Percentiles rank a stretch among this genome's conserved stretches.
Conservation (phyloP, 2,329 filamentous ascomycete species). For the Aureobasidium sp. region DNA sequence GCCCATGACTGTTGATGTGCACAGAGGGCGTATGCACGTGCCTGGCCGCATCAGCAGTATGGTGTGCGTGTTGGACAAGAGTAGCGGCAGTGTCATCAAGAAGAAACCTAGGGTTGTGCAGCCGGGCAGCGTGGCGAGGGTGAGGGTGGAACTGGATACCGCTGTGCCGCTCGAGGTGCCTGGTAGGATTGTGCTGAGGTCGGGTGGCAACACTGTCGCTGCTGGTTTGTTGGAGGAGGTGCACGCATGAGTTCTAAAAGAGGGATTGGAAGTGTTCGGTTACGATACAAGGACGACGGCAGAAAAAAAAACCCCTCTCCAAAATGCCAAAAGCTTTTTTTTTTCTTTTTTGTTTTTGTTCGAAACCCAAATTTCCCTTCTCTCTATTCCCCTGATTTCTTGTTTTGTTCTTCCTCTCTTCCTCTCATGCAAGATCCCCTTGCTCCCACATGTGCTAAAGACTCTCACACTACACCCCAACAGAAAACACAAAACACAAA, state of each 20-base stretch:
- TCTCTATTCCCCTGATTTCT: too few relatives aligned
- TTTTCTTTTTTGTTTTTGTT: too few relatives aligned
- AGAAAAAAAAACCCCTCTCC: background rate
- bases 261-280: background rate
- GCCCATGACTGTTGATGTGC: slow-evolving; percentile 82
- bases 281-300: background rate
- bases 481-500: too few relatives aligned
- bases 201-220: slow-evolving; percentile 74
- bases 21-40: slow-evolving; percentile 72
- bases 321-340: background rate
- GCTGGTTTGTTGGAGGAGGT: slow-evolving; percentile 66
- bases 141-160: slow-evolving; percentile 58
- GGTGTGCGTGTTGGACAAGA: slow-evolving; percentile 67
- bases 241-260: background rate
- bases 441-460: too few relatives aligned
- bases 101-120: slow-evolving; percentile 79
- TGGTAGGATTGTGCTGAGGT: slow-evolving; percentile 70
- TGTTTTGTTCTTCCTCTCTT: too few relatives aligned
- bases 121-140: slow-evolving; percentile 66
- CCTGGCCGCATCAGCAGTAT: slow-evolving; percentile 66
- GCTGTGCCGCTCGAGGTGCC: slow-evolving; percentile 73
- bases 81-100: slow-evolving; percentile 63
- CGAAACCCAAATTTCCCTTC: too few relatives aligned
- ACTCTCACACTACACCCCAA: too few relatives aligned
- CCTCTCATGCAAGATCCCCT: too few relatives aligned